Percentiles rank a stretch among this genome's conserved stretches.
phyloP scores from a whole-genome alignment of 768 basidiomycete genomes.

The Amanita phalloides region DNA sequence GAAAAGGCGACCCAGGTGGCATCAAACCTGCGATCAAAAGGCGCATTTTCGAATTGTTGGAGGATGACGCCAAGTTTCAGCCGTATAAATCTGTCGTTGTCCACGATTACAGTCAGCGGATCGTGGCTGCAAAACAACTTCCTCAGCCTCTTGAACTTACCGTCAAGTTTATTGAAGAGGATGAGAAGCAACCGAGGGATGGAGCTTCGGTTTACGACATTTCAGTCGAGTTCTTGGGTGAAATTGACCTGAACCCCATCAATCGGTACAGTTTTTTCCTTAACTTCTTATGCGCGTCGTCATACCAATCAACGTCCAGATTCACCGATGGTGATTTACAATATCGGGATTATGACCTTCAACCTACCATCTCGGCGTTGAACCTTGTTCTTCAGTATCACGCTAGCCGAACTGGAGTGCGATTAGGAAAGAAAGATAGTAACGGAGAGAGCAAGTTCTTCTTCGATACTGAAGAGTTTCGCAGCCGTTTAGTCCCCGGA shows the following conservation, averaged over 20 bases:
- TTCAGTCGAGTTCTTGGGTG: background rate
- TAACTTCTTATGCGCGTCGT: background rate
- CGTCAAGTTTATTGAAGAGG: constrained; percentile 32
- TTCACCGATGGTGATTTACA: constrained; percentile 36
- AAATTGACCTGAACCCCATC: background rate
- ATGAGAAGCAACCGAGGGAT: constrained; percentile 21
- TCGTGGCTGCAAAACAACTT: constrained; percentile 34
- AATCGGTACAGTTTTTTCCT: background rate
- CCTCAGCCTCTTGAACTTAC: constrained; percentile 33
- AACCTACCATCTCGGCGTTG: constrained; percentile 43
- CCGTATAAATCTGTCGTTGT: constrained; percentile 32
- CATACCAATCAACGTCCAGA: constrained; percentile 21
- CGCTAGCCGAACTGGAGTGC: constrained; percentile 33
- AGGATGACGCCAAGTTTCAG: constrained; percentile 23
- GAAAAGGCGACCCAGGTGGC: constrained; percentile 16
- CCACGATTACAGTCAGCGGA: constrained; percentile 35
- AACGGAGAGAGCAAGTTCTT: constrained; percentile 35
- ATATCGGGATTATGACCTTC: constrained; percentile 34
- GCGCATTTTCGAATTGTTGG: constrained; percentile 48
- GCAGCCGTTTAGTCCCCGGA: constrained; percentile 19
- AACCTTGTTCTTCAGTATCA: constrained; percentile 48
- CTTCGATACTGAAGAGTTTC: constrained; percentile 26
- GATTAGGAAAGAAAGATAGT: constrained; percentile 29
- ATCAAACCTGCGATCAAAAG: constrained; percentile 26
- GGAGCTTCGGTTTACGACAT: constrained; percentile 31